phyloP scores from a whole-genome alignment of 2,329 filamentous ascomycete genomes.

The Nemania sp. region DNA sequence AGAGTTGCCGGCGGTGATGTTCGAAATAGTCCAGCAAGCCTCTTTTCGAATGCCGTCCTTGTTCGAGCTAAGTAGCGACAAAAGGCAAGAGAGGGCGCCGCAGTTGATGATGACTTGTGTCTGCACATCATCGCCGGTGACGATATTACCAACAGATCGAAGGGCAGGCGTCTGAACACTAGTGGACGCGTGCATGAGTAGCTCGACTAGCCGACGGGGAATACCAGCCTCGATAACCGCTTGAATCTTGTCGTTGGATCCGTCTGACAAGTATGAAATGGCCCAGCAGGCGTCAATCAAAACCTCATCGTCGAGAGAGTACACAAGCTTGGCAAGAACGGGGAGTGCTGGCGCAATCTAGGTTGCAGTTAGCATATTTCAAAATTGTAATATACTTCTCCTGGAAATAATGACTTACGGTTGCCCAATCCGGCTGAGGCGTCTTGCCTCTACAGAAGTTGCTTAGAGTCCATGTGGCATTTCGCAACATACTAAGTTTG shows the following conservation, averaged over 20 bases:
- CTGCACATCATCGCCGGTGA: conserved; percentile 97
- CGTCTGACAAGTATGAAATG: conserved; percentile 97
- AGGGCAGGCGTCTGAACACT: conserved; percentile 97
- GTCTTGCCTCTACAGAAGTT: conserved; percentile 99
- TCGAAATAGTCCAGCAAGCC: conserved; percentile 99
- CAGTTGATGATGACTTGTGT: conserved; percentile 99
- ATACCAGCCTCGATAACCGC: conserved; percentile 98
- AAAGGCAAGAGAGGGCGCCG: conserved; percentile 85
- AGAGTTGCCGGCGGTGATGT: conserved; percentile 97
- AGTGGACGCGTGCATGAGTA: conserved; percentile 97
- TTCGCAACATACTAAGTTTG: conserved; percentile 98
- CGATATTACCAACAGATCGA: conserved; percentile 96
- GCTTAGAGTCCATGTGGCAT: conserved; percentile 98
- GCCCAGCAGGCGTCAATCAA: conserved; percentile 99
- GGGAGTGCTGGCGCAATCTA: conserved; percentile 94
- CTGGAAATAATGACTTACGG: conserved; percentile 63
- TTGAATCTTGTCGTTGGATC: conserved; percentile 98
- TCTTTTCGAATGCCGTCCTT: conserved; percentile 99
- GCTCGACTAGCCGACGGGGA: conserved; percentile 90
- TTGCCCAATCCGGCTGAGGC: conserved; percentile 96
- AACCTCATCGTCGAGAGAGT: conserved; percentile 97
- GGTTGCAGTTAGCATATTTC: conserved; percentile 17
- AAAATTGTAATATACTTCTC: not conserved
- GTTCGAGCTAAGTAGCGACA: conserved; percentile 91
- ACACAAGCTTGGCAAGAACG: conserved; percentile 94